Conservation (phyloP, 2,329 filamentous ascomycete genomes). For the Epichloe uncinata region DNA sequence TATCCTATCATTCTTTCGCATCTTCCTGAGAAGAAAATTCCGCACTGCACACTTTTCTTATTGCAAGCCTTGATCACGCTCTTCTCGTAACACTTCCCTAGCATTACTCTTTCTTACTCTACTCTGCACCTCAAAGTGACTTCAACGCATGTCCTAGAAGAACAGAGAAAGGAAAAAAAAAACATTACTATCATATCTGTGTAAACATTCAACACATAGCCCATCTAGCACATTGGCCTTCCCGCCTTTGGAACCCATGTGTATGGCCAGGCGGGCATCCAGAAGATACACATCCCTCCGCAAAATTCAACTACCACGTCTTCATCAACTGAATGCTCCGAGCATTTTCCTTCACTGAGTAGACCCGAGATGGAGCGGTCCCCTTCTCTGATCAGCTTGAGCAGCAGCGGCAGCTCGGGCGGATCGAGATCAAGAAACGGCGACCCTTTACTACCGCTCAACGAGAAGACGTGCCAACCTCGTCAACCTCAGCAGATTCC, state of each 20-base stretch:
- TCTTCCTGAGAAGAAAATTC: neutral
- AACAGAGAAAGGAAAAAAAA: too few species aligned
- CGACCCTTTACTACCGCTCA: constrained; percentile 22
- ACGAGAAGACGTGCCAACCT: constrained; percentile 19
- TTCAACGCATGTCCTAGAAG: neutral
- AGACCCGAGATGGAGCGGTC: constrained; percentile 14
- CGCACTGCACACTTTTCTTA: neutral
- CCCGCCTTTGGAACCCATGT: too few species aligned
- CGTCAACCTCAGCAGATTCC: constrained; percentile 26
- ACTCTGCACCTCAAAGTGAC: neutral
- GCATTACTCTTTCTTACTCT: neutral
- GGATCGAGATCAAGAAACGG: constrained; percentile 17
- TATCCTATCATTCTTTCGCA: neutral
- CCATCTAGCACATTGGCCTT: too few species aligned
- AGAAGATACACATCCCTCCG: too few species aligned
- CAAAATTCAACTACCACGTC: neutral
- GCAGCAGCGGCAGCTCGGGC: constrained; percentile 22
- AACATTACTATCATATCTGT: neutral
- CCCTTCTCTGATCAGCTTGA: constrained; percentile 20
- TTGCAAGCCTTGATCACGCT: neutral
- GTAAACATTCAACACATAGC: neutral
- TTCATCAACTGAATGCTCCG: neutral
- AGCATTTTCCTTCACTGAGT: neutral
- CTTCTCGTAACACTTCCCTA: neutral
- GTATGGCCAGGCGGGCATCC: too few species aligned